Conservation (phyloP, 1,284 basidiomycete species). For the Phellinidium pouzarii region DNA sequence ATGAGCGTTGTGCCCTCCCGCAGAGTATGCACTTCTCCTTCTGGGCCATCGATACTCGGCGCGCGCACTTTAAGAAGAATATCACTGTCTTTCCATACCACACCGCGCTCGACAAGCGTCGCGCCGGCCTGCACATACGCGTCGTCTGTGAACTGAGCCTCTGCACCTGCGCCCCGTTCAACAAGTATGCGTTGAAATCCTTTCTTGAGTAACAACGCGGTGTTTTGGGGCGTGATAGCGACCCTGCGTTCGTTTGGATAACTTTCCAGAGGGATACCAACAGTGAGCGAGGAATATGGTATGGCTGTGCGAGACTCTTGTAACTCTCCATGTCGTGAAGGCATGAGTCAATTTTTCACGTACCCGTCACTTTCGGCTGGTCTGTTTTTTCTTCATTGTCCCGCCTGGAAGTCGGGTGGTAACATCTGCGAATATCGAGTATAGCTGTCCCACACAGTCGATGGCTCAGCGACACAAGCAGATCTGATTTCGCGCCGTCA, state of each 20-base stretch:
- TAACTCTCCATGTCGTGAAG: too few species aligned
- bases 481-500: neutral
- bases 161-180: constrained; percentile 61
- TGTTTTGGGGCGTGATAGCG: constrained; percentile 72
- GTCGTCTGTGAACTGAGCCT: constrained; percentile 73
- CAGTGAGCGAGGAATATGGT: constrained; percentile 66
- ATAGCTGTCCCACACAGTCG: neutral
- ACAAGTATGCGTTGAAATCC: constrained; percentile 69
- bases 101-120: constrained; percentile 56
- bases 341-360: neutral
- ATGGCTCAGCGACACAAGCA: neutral
- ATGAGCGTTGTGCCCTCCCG: constrained; percentile 71
- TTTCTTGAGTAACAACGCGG: constrained; percentile 68
- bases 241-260: constrained; percentile 75
- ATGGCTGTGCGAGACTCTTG: constrained; percentile 35
- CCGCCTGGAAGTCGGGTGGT: constrained; percentile 11
- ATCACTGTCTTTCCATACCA: constrained; percentile 58
- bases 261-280: constrained; percentile 72
- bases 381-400: constrained; percentile 8
- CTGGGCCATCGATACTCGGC: constrained; percentile 36
- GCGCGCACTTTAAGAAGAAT: constrained; percentile 80
- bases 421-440: constrained; percentile 2
- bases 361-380: constrained; percentile 12
- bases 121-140: constrained; percentile 76
- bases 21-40: constrained; percentile 45